Base-by-base conservation (phyloP, 2,329 filamentous ascomycete species). In the Penicillium sp. region DNA sequence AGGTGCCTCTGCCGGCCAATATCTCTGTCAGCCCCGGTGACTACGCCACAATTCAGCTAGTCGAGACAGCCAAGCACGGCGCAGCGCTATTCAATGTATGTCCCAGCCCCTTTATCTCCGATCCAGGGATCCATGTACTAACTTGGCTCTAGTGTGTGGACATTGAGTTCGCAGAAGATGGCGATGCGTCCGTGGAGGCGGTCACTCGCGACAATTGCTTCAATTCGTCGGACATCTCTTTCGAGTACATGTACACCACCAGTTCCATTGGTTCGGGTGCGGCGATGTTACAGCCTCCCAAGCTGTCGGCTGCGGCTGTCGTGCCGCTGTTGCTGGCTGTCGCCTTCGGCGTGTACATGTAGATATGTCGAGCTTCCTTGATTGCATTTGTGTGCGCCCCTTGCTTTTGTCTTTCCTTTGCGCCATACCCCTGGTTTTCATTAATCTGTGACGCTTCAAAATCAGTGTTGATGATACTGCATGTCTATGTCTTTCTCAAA, bases 161-260 rank as follows among this genome's bases (percentile, higher is more conserved):
- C 71, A 95, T 97, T 68, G 93, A 89, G 46, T 95, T 97, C 67
- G 90, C 88, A 47, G 89, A 92, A 1, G 89, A 90, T 25, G 78
- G 85, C 67, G 88, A 96, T 38, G n/a, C 58, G 0, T 59, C 64
- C 70, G 86, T 96, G 49, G 79, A 79, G 55, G 80, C 88, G 64
- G 90, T 97, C 64, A 96, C 89, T 71, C 79, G 82, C 58, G 82
- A 85, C 15, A 97, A 96, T 77, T 97, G 93, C 81, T 92, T 88
- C 81, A 97, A 97, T 79, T 90, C 87, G 58, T 86, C 84, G 45
- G 80, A 90, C 55, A 86, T 96, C 65, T 83, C 84, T 61, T 92
- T 94, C 79, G 83, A 89, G 53, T 82, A 87, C 62, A 80, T 96
- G 63, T 97, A 91, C 79, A 71, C 71, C 3, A 70, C 72, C 2